Base-by-base conservation (phyloP, 2,329 filamentous ascomycete species). In the Ambrosiella beaveri region DNA sequence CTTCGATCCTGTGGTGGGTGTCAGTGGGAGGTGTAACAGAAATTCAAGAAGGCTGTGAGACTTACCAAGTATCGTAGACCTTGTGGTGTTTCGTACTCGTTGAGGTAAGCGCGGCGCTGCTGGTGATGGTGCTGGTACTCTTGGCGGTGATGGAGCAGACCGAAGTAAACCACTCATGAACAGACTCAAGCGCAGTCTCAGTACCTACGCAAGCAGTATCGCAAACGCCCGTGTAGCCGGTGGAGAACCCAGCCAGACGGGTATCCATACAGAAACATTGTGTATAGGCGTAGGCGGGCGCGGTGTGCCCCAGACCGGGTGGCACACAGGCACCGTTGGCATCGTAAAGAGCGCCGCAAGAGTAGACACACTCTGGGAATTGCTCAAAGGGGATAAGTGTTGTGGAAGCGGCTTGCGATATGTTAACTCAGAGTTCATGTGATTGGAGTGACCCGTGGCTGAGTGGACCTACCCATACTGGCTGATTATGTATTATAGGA, bases 281-380 rank as follows among this genome's bases (percentile, higher is more conserved):
- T 56, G 80, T 74, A 67, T 85, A 87, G 49, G 74, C 76, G 54
- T 75, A 74, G 6, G 70, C 68, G 4, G 76, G 68, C 2, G 69
- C 73, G 27, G 71, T 74, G 45, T 50, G 45, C 13, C 57, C 53
- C 27, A 58, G 45, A 13, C 56, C 59, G 3, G 77, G 78, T 2
- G 84, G 83, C 1, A 84, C 76, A 69, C 88, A 94, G 61, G 74
- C 80, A 51, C 77, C 77, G 65, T 89, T 86, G 59, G 85, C 87
- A 68, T 86, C 78, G 66, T 77, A 81, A 50, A 88, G 78, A 36
- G 72, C 67, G 49, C 76, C 74, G 65, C 85, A 88, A 52, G 66
- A 62, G 19, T 72, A 67, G 8, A 80, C 84, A 65, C 85, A 88
- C 35, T 75, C 66, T 3, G 85, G 85, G 54, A 88, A 77, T 47